phyloP scores from a whole-genome alignment of 441 rosid species.

The Manihot esculenta region DNA sequence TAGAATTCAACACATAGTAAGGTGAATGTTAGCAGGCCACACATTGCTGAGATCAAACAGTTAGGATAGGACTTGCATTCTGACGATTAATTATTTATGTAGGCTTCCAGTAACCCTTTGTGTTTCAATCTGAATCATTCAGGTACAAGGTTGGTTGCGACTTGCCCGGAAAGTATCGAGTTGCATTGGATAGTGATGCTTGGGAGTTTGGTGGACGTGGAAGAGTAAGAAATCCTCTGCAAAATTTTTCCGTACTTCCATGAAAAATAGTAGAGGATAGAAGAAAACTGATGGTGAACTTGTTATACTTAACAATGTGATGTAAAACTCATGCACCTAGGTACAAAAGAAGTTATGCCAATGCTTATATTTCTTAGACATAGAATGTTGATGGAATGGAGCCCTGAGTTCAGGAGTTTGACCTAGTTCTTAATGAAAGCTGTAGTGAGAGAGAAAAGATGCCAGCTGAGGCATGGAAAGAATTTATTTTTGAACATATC shows the following conservation, averaged over 20 bases:
- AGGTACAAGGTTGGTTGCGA: slow-evolving; percentile 83
- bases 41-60: background rate
- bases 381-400: background rate
- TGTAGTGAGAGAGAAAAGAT: background rate
- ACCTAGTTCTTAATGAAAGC: background rate
- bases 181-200: slow-evolving; percentile 77
- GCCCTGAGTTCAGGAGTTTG: background rate
- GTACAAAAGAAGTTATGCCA: too few relatives aligned
- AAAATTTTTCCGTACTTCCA: background rate
- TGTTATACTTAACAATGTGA: background rate
- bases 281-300: background rate
- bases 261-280: background rate
- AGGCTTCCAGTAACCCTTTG: slow-evolving; percentile 11
- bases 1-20: too few relatives aligned
- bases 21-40: slow-evolving; percentile 11
- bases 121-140: slow-evolving; percentile 29
- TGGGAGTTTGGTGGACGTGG: slow-evolving; percentile 73
- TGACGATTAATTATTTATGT: slow-evolving; percentile 10
- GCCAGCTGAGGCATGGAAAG: too few relatives aligned
- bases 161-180: slow-evolving; percentile 79
- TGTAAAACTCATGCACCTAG: background rate
- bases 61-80: background rate
- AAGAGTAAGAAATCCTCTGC: slow-evolving; percentile 50
- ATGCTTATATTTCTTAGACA: background rate
- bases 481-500: too few relatives aligned